Percentiles rank a stretch among this genome's conserved stretches.
phyloP scores from a whole-genome alignment of 2,329 filamentous ascomycete species.

The Phialocephala subalpina region DNA sequence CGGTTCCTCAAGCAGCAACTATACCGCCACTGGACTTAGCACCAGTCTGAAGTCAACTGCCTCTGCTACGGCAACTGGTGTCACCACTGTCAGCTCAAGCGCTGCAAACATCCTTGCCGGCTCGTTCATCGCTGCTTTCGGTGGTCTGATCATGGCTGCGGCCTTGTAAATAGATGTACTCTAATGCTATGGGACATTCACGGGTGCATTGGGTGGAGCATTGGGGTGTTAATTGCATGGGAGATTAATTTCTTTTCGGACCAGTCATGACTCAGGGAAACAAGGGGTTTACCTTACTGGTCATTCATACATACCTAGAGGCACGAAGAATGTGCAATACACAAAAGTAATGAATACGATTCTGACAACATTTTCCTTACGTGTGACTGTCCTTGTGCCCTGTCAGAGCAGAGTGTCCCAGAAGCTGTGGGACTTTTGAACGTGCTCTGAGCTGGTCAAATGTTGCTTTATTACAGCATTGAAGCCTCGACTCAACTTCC shows the following conservation, averaged over 20 bases:
- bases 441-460: too few species aligned
- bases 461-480: too few species aligned
- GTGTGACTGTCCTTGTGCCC: background rate
- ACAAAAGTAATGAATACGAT: slow-evolving; percentile 23
- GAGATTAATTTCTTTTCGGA: slow-evolving; percentile 10
- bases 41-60: slow-evolving; percentile 20
- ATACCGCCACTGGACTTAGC: slow-evolving; percentile 12
- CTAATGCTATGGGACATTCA: slow-evolving; percentile 18
- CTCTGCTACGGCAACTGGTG: slow-evolving; percentile 15
- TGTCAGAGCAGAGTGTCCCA: too few species aligned
- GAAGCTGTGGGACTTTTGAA: too few species aligned
- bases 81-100: slow-evolving; percentile 16
- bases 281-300: slow-evolving; percentile 15
- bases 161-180: slow-evolving; percentile 37
- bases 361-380: background rate
- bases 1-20: slow-evolving; percentile 9
- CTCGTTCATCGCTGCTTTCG: slow-evolving; percentile 33
- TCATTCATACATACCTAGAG: slow-evolving; percentile 17
- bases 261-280: background rate
- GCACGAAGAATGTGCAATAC: background rate
- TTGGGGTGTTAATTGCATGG: slow-evolving; percentile 15
- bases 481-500: too few species aligned
- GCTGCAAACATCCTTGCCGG: slow-evolving; percentile 29
- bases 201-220: slow-evolving; percentile 21
- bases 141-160: slow-evolving; percentile 32